phyloP scores from a whole-genome alignment of 805 yeast species.

The Wickerhamiella cacticola region DNA sequence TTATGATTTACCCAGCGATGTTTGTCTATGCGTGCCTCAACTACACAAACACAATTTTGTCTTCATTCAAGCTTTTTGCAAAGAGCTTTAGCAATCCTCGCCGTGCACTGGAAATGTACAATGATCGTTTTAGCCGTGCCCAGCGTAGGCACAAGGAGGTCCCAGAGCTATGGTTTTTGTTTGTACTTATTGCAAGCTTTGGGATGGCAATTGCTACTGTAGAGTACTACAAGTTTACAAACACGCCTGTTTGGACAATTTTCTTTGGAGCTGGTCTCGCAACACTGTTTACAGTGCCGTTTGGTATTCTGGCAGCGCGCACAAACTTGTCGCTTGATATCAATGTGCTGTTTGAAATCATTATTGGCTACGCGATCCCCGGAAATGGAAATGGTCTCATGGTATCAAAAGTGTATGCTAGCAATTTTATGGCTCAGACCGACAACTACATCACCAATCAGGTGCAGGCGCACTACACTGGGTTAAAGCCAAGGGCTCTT shows the following conservation, averaged over 20 bases:
- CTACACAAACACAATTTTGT: constrained; percentile 28
- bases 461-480: constrained; percentile 46
- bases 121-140: constrained; percentile 48
- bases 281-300: constrained; percentile 40
- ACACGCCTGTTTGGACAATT: constrained; percentile 51
- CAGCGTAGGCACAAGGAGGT: constrained; percentile 52
- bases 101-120: constrained; percentile 26
- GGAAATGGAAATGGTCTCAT: constrained; percentile 45
- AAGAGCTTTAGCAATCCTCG: constrained; percentile 14
- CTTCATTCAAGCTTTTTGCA: constrained; percentile 12
- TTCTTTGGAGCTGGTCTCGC: constrained; percentile 43
- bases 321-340: constrained; percentile 40
- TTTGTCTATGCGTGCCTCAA: constrained; percentile 38
- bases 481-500: constrained; percentile 46
- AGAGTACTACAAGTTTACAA: constrained; percentile 25
- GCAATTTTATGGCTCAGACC: constrained; percentile 53
- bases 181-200: constrained; percentile 34
- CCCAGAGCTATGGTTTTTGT: constrained; percentile 64
- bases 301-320: constrained; percentile 37
- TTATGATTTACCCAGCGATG: constrained; percentile 45
- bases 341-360: constrained; percentile 39
- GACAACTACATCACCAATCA: constrained; percentile 44
- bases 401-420: constrained; percentile 41
- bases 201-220: constrained; percentile 38
- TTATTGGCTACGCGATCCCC: constrained; percentile 45